Conservation (phyloP, 176 grass and related monocot genomes). For the Triticum urartu region DNA sequence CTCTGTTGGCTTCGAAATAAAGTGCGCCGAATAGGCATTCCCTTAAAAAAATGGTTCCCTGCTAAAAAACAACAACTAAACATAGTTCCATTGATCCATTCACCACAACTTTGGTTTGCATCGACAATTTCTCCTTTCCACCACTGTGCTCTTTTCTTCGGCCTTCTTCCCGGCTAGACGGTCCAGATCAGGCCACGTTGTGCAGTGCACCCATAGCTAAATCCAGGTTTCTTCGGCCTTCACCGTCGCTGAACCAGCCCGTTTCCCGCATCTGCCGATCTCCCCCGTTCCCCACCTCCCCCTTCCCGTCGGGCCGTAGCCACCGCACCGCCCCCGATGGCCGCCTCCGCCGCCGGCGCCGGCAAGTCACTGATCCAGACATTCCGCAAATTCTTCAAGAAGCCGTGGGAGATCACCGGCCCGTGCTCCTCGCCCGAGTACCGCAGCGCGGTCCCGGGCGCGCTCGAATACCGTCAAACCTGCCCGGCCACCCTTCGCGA, state of each 20-base stretch:
- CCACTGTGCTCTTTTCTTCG: background rate
- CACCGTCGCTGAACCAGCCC: background rate
- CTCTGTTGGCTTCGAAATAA: no score
- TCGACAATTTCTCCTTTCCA: background rate
- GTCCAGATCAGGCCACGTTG: background rate
- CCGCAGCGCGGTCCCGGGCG: slow-evolving; percentile 50
- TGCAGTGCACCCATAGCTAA: background rate
- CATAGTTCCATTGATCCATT: no score
- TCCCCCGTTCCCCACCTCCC: background rate
- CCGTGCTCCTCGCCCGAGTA: slow-evolving; percentile 86
- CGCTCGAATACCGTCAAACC: slow-evolving; percentile 63
- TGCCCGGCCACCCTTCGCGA: slow-evolving; percentile 62
- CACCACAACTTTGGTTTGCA: no score
- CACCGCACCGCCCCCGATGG: slow-evolving; percentile 35
- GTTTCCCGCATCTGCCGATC: slow-evolving; percentile 13
- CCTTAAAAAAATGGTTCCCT: no score
- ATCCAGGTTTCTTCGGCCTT: slow-evolving; percentile 15
- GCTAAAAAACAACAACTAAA: no score
- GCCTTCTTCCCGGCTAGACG: background rate
- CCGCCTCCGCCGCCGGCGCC: slow-evolving; percentile 36
- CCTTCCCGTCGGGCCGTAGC: background rate
- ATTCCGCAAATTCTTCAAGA: slow-evolving; percentile 79
- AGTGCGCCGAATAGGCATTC: no score
- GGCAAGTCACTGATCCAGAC: slow-evolving; percentile 70
- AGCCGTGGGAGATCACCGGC: slow-evolving; percentile 97